phyloP scores from a whole-genome alignment of 2,329 filamentous ascomycete genomes.

The Colletotrichum kahawae region DNA sequence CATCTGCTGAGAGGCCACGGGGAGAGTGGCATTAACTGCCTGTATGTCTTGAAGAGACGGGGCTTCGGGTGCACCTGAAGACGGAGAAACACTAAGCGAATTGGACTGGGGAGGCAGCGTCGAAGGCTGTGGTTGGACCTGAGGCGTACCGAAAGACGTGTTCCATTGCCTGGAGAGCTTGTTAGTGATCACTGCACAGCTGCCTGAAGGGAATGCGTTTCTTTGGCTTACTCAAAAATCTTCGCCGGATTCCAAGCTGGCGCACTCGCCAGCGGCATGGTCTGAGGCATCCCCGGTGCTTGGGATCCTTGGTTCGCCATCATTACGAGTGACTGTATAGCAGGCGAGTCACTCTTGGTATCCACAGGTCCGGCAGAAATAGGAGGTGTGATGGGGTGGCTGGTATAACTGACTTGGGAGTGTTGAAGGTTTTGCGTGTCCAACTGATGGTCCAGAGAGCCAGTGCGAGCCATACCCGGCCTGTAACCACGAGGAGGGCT shows the following conservation, averaged over 20 bases:
- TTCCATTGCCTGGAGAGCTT: slow-evolving; percentile 80
- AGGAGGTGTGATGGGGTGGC: slow-evolving; percentile 80
- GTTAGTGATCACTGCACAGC: slow-evolving; percentile 16
- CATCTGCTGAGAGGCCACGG: slow-evolving; percentile 52
- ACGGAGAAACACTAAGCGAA: slow-evolving; percentile 57
- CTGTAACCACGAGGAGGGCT: slow-evolving; percentile 65
- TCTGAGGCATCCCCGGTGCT: slow-evolving; percentile 54
- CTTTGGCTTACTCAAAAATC: slow-evolving; percentile 81
- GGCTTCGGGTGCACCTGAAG: slow-evolving; percentile 59
- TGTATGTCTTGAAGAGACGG: slow-evolving; percentile 59
- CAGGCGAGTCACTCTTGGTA: slow-evolving; percentile 78
- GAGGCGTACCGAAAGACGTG: slow-evolving; percentile 83
- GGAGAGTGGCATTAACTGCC: slow-evolving; percentile 49
- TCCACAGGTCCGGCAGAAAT: slow-evolving; percentile 76
- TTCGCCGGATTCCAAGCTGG: slow-evolving; percentile 82
- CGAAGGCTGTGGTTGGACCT: slow-evolving; percentile 47
- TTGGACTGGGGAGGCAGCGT: slow-evolving; percentile 50
- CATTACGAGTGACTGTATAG: slow-evolving; percentile 74
- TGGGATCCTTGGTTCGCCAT: slow-evolving; percentile 66
- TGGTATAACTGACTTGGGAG: slow-evolving; percentile 69
- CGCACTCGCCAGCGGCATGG: slow-evolving; percentile 67
- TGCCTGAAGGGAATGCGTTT: background rate
- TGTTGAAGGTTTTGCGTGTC: slow-evolving; percentile 55
- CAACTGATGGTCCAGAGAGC: slow-evolving; percentile 60
- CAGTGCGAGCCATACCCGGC: slow-evolving; percentile 48